Percentiles rank a stretch among this genome's conserved stretches.
These are phyloP conservation scores for Chaetothyriales sp. DNA, from an alignment of 2,329 filamentous ascomycete species.

Conservation along the genomic window DNA sequence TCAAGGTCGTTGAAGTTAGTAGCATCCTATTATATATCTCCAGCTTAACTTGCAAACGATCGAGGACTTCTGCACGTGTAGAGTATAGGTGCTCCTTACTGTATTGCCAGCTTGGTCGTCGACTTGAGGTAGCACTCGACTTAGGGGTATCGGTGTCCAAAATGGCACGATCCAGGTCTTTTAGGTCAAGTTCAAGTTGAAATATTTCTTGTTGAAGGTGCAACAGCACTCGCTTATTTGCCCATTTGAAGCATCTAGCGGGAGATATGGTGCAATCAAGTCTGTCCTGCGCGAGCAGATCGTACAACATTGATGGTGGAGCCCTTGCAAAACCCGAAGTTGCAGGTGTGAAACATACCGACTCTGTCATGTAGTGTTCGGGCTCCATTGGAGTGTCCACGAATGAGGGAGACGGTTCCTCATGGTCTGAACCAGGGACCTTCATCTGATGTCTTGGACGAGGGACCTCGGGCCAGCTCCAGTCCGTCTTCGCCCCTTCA, in stretches of 20 bases:
- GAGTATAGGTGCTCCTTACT: neutral
- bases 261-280: neutral
- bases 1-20: neutral
- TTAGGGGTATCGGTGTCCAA: neutral
- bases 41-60: neutral
- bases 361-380: neutral
- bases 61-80: neutral
- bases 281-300: neutral
- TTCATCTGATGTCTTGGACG: neutral
- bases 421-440: neutral
- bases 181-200: neutral
- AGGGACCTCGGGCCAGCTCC: neutral
- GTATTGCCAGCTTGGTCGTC: neutral
- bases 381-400: neutral
- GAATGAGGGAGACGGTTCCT: neutral
- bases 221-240: neutral
- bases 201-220: neutral
- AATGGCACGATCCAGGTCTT: neutral
- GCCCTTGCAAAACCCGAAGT: neutral
- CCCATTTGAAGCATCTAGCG: neutral
- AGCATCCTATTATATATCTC: neutral
- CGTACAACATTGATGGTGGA: neutral
- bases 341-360: neutral
- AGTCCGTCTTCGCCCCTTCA: neutral
- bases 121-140: neutral